These are phyloP conservation scores for Kodamaea sp. DNA, from an alignment of 1,139 yeast species.

Conservation along the genomic window DNA sequence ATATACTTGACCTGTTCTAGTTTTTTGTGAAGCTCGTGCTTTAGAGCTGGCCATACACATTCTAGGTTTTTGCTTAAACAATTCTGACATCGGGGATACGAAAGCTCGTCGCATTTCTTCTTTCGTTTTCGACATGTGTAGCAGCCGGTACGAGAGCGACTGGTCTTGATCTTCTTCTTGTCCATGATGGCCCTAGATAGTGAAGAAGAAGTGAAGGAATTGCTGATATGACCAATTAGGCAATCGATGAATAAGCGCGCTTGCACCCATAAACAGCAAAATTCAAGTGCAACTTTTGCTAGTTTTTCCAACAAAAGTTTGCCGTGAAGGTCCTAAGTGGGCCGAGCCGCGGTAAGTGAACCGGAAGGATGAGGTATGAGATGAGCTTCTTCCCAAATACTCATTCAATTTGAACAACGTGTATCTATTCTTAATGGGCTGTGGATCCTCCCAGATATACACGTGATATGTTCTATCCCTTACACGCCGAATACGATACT, in stretches of 20 bases:
- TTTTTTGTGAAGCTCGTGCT: conserved; percentile 27
- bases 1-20: conserved; percentile 29
- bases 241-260: conserved; percentile 32
- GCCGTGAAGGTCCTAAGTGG: too few relatives aligned
- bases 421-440: too few relatives aligned
- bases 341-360: too few relatives aligned
- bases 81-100: conserved; percentile 36
- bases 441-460: too few relatives aligned
- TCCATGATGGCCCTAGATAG: conserved; percentile 7
- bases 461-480: too few relatives aligned
- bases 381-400: too few relatives aligned
- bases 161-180: conserved; percentile 11
- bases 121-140: conserved; percentile 40
- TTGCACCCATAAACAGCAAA: conserved; percentile 13
- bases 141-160: conserved; percentile 42
- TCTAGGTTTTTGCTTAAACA: conserved; percentile 26
- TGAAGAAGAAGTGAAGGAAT: conserved; percentile 1
- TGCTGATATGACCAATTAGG: conserved; percentile 22
- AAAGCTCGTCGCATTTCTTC: conserved; percentile 43
- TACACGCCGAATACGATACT: too few relatives aligned
- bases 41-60: conserved; percentile 38
- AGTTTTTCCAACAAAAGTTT: too few relatives aligned
- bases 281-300: conserved; percentile 1
- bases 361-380: too few relatives aligned
- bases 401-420: too few relatives aligned